Percentiles rank a stretch among this genome's conserved stretches.
Evolutionary conservation across 192 early-diverging fungal species (phyloP).

Genomic region (Backusella parvicylindrica): DNA sequence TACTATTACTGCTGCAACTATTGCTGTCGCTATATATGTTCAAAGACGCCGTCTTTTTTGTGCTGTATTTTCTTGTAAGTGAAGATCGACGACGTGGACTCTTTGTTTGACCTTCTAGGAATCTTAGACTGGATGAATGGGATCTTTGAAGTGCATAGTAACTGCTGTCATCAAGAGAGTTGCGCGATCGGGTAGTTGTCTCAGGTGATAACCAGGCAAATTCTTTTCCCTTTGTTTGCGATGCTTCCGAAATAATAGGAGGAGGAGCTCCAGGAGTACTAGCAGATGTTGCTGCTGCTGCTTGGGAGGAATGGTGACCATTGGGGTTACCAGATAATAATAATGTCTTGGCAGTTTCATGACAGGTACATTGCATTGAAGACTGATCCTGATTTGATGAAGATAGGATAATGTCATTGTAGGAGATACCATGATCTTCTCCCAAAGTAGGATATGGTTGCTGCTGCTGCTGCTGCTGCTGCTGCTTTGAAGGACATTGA

Average conservation of each 20-base stretch:
- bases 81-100: neutral
- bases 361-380: slow-evolving; percentile 7
- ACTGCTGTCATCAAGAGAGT: neutral
- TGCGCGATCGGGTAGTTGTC: neutral
- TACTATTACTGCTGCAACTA: neutral
- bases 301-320: neutral
- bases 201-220: slow-evolving; percentile 1
- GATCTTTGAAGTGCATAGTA: neutral
- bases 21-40: neutral
- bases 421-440: slow-evolving; percentile 6
- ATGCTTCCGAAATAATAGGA: neutral
- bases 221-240: neutral
- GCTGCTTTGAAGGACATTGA: slow-evolving; percentile 11
- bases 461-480: neutral
- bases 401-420: neutral
- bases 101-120: neutral
- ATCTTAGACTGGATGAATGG: neutral
- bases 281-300: neutral
- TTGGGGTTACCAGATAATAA: neutral
- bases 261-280: neutral
- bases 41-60: neutral
- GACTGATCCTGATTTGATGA: neutral
- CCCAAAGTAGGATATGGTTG: neutral
- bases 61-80: neutral
- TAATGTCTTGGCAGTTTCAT: slow-evolving; percentile 9